Percentiles rank a stretch among this genome's conserved stretches.
phyloP scores from a whole-genome alignment of 2,329 filamentous ascomycete genomes.

The Fusarium nurragi region DNA sequence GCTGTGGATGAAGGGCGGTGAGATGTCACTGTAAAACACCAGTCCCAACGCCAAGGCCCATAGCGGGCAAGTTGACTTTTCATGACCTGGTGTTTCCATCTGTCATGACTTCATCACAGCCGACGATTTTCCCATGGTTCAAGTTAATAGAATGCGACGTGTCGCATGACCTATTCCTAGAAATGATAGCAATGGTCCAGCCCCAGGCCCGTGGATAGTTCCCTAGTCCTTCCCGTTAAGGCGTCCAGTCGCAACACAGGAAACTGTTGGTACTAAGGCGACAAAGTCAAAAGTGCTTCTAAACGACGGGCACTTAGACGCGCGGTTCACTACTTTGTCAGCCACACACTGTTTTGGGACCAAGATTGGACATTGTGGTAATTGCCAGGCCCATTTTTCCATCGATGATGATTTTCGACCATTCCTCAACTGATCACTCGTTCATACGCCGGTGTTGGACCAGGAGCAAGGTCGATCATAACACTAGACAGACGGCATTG shows the following conservation, averaged over 20 bases:
- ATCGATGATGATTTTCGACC: constrained; percentile 1
- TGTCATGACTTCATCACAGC: constrained; percentile 14
- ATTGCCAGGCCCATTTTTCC: constrained; percentile 24
- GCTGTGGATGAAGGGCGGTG: constrained; percentile 17
- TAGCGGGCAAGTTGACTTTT: background rate
- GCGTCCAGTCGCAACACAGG: constrained; percentile 22
- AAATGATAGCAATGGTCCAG: constrained; percentile 3
- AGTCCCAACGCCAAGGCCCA: constrained; percentile 10
- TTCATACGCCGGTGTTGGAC: constrained; percentile 2
- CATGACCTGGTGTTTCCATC: too few relatives aligned
- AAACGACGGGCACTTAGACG: constrained; percentile 18
- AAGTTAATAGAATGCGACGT: background rate
- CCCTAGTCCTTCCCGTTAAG: background rate
- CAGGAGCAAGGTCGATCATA: background rate
- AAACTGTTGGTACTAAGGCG: background rate
- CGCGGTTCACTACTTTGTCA: constrained; percentile 20
- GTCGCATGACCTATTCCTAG: constrained; percentile 17
- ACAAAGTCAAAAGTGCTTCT: constrained; percentile 13
- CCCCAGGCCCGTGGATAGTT: background rate
- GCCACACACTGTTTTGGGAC: constrained; percentile 15
- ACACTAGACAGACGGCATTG: constrained; percentile 8
- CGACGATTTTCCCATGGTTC: background rate
- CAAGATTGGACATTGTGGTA: constrained; percentile 13
- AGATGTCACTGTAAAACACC: constrained; percentile 16
- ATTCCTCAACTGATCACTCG: constrained; percentile 4